A percentile compares a stretch with the other conserved stretches of the same genome.
phyloP scores from a whole-genome alignment of 495 filamentous ascomycete species.

The Hypoxylon subgilvum region DNA sequence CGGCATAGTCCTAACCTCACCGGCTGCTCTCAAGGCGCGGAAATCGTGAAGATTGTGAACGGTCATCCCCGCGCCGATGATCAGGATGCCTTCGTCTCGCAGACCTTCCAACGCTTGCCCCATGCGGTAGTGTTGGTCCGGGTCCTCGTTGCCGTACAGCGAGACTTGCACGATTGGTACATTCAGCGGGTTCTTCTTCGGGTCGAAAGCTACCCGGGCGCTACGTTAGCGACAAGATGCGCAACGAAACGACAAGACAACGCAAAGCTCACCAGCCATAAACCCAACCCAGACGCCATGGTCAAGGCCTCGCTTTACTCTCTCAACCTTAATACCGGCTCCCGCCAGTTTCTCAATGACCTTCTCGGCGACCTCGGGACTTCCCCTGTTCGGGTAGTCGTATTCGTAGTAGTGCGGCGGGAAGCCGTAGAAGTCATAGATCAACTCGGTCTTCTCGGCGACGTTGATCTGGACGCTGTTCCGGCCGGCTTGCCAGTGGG shows the following conservation, averaged over 20 bases:
- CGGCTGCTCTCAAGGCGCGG: constrained; percentile 48
- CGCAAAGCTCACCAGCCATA: constrained; percentile 46
- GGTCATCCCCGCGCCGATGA: constrained; percentile 73
- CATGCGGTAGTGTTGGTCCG: constrained; percentile 65
- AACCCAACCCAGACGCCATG: constrained; percentile 74
- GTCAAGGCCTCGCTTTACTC: constrained; percentile 68
- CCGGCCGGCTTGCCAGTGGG: constrained; percentile 71
- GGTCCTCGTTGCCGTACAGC: constrained; percentile 66
- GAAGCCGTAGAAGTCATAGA: constrained; percentile 80
- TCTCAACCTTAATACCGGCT: constrained; percentile 63
- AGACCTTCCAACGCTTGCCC: constrained; percentile 65
- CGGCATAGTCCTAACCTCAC: constrained; percentile 53
- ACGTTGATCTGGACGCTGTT: constrained; percentile 67
- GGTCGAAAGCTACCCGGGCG: constrained; percentile 49
- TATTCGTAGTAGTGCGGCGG: constrained; percentile 58
- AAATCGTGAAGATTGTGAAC: constrained; percentile 72
- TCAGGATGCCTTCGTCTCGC: constrained; percentile 68
- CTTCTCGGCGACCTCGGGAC: constrained; percentile 62
- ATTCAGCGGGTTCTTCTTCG: constrained; percentile 3
- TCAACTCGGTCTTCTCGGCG: constrained; percentile 64
- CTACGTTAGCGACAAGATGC: constrained; percentile 18
- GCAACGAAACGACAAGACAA: constrained; percentile 1
- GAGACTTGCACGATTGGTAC: constrained; percentile 65
- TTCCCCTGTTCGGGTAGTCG: constrained; percentile 68
- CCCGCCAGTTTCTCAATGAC: constrained; percentile 59